Percentiles rank a stretch among this genome's conserved stretches.
Evolutionary conservation across 257 asterid genomes (phyloP).

Genomic region (Fraxinus cuspidata): DNA sequence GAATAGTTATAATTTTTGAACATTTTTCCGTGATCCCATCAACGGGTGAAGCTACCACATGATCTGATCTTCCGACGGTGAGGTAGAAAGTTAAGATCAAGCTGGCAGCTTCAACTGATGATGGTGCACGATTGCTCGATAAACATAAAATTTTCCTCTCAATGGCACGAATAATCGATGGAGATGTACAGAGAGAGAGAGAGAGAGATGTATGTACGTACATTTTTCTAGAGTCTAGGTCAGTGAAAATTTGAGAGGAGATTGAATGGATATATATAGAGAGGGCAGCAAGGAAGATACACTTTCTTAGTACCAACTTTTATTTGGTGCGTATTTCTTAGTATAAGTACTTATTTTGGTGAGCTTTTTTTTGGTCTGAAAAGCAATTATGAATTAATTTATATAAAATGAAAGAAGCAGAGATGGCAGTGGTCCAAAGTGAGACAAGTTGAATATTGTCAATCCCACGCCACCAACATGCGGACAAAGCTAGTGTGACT

Average conservation of each 20-base stretch:
- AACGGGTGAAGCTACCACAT: conserved; percentile 37
- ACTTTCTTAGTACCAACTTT: not conserved
- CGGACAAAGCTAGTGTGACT: conserved; percentile 35
- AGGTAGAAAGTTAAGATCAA: conserved; percentile 9
- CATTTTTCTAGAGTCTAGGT: not conserved
- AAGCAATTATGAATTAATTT: not conserved
- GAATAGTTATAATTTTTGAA: not conserved
- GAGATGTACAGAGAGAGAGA: not conserved
- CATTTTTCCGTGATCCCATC: conserved; percentile 22
- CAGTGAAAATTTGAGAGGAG: not conserved
- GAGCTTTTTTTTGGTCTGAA: not conserved
- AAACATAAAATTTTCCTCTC: not conserved
- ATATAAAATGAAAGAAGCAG: conserved; percentile 2
- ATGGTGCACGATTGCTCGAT: conserved; percentile 11
- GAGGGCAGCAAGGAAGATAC: not conserved
- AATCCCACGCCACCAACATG: conserved; percentile 55
- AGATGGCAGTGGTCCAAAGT: conserved; percentile 60
- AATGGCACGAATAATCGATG: conserved; percentile 1
- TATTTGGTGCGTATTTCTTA: not conserved
- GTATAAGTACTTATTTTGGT: not conserved
- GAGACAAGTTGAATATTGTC: conserved; percentile 63
- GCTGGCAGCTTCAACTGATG: conserved; percentile 19
- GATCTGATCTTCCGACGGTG: conserved; percentile 29
- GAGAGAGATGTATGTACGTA: not conserved
- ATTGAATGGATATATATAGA: conserved; percentile 31